A percentile compares a stretch with the other conserved stretches of the same genome.
phyloP scores from a whole-genome alignment of 1,139 yeast species.

The Candida gigantensis region DNA sequence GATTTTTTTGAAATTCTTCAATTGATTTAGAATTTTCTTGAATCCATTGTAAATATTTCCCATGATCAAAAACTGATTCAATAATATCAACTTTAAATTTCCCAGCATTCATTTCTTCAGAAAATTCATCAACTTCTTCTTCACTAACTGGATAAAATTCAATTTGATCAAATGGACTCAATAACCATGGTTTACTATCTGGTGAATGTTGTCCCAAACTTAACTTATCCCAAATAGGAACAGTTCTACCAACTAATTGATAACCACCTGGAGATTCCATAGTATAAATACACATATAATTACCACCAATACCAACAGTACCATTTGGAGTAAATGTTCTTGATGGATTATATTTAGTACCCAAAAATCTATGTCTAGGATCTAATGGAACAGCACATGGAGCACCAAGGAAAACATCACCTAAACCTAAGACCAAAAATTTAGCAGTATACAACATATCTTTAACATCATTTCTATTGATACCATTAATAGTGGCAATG shows the following conservation, averaged over 20 bases:
- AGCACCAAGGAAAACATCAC: constrained; percentile 96
- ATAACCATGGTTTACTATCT: constrained; percentile 78
- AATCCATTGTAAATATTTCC: constrained; percentile 76
- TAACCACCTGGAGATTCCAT: constrained; percentile 99
- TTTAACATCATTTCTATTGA: constrained; percentile 72
- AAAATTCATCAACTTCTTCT: constrained; percentile 68
- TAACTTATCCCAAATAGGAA: constrained; percentile 97
- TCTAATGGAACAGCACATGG: constrained; percentile 98
- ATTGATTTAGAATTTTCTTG: constrained; percentile 72
- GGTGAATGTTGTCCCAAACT: constrained; percentile 66
- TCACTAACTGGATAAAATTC: constrained; percentile 92
- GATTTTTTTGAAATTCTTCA: constrained; percentile 63
- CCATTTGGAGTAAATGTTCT: constrained; percentile 96
- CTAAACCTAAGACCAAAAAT: constrained; percentile 89
- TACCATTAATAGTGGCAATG: constrained; percentile 82
- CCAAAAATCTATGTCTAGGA: constrained; percentile 90
- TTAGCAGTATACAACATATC: constrained; percentile 86
- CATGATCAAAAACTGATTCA: constrained; percentile 81
- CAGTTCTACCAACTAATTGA: constrained; percentile 93
- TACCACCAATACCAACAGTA: constrained; percentile 96
- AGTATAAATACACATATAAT: constrained; percentile 97
- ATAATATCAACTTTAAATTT: constrained; percentile 71
- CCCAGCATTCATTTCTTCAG: constrained; percentile 81
- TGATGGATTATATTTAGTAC: constrained; percentile 94
- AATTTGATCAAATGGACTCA: constrained; percentile 89